A percentile compares a stretch with the other conserved stretches of the same genome.
These are phyloP conservation scores for Suillus clintonianus DNA, from an alignment of 768 basidiomycete genomes.

Conservation along the genomic window DNA sequence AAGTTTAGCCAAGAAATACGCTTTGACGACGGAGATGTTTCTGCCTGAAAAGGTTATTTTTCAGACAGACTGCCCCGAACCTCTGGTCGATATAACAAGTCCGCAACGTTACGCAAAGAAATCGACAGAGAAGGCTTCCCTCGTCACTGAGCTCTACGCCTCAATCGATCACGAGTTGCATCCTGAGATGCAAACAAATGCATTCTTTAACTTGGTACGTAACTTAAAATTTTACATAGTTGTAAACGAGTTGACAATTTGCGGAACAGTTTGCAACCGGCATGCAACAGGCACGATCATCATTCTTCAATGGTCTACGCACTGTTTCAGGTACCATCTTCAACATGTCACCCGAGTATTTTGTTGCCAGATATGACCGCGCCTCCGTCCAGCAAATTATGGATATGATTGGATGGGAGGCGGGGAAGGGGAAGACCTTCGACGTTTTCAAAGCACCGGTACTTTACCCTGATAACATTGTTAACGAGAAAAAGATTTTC, in stretches of 20 bases:
- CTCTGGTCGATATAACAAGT: neutral
- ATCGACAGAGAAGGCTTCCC: neutral
- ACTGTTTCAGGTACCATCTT: neutral
- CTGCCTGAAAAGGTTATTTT: neutral
- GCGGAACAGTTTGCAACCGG: neutral
- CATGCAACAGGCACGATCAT: neutral
- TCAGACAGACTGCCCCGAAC: neutral
- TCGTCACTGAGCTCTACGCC: neutral
- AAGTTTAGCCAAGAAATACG: neutral
- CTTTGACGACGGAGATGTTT: neutral
- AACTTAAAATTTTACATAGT: neutral
- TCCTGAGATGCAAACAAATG: neutral
- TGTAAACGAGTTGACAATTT: neutral
- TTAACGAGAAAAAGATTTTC: neutral
- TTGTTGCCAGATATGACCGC: neutral
- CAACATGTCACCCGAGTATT: neutral
- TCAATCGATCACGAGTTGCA: neutral
- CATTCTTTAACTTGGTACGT: neutral
- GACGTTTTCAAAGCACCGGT: neutral
- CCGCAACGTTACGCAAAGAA: neutral
- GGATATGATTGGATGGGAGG: neutral
- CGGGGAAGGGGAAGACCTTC: neutral
- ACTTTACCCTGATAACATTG: neutral
- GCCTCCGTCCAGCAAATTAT: neutral
- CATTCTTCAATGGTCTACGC: slow-evolving; percentile 1